Base-by-base conservation (phyloP, 495 filamentous ascomycete genomes). In the Talaromyces wortmannii region DNA sequence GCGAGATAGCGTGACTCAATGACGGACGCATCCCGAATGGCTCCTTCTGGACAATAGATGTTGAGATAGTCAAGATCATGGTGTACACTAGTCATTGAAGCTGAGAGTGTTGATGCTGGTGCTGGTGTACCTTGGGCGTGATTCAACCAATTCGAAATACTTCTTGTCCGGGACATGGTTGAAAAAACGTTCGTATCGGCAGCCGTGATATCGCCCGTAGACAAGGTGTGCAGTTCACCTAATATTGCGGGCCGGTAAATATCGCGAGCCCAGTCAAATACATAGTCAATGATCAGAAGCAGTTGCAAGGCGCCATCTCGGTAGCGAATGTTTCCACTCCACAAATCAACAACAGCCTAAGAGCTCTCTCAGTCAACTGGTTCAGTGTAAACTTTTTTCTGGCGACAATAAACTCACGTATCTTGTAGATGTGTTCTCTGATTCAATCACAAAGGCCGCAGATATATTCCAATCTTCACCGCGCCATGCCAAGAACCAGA, bases 211-310 rank as follows among this genome's bases (percentile, higher is more conserved):
- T 23, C 23, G 23, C 23, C 23, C 23, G 23, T 23, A 23, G 23
- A 23, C 23, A 23, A 23, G 23, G 23, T 23, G 23, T 23, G 23
- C 23, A 52, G 36, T 43, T 52, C 50, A 16, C 18, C 42, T 6
- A 42, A 15, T 10, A 52, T 30, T 13, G 50, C 55, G 59, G 23
- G 45, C 40, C 65, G 60, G 53, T 68, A 67, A 43, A 65, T 55
- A 40, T 72, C 67, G 16, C 65, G 59, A 40, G 61, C 71, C 67
- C 64, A 70, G 44, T 70, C 66, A 56, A 63, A 61, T 30, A 70
- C 65, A 51, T 68, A 67, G 49, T 70, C 66, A n/a, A 70, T 50
- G 40, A 68, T 67, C 29, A 68, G 53, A 12, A 68, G 51, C 13
- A 69, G 61, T 40, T 69, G 65, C 23, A 71, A 32, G 4, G 66